A percentile compares a stretch with the other conserved stretches of the same genome.
phyloP scores from a whole-genome alignment of 73 alveolate genomes.

The Paramecium pentaurelia region DNA sequence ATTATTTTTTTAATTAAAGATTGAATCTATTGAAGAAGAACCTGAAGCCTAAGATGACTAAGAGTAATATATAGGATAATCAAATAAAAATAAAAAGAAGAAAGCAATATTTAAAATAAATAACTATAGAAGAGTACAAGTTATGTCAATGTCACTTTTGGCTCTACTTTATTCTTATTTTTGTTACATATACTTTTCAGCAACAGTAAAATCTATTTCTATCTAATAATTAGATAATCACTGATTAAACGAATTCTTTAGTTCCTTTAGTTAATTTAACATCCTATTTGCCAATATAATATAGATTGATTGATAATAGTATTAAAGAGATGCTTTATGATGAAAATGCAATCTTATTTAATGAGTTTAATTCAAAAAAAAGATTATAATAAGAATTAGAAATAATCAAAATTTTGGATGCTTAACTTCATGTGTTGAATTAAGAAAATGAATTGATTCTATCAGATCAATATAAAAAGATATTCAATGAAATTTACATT shows the following conservation, averaged over 20 bases:
- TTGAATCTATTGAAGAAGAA: not conserved
- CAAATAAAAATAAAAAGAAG: not conserved
- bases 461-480: not conserved
- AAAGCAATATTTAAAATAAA: not conserved
- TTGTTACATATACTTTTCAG: not conserved
- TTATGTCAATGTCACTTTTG: not conserved
- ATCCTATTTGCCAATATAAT: not conserved
- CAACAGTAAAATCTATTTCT: not conserved
- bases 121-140: not conserved
- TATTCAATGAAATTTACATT: not conserved
- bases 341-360: not conserved
- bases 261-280: not conserved
- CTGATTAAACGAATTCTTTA: not conserved
- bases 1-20: not conserved
- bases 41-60: not conserved
- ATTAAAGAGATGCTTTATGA: not conserved
- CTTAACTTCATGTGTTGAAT: not conserved
- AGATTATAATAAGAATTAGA: not conserved
- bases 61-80: not conserved
- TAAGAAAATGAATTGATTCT: not conserved
- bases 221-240: not conserved
- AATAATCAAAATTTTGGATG: not conserved
- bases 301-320: not conserved
- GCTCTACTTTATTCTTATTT: not conserved
- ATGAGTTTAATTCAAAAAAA: not conserved